Evolutionary conservation across 805 yeast species (phyloP), one percentile per base, ranked within the genome.

Genomic region (Lipomyces anomalus): DNA sequence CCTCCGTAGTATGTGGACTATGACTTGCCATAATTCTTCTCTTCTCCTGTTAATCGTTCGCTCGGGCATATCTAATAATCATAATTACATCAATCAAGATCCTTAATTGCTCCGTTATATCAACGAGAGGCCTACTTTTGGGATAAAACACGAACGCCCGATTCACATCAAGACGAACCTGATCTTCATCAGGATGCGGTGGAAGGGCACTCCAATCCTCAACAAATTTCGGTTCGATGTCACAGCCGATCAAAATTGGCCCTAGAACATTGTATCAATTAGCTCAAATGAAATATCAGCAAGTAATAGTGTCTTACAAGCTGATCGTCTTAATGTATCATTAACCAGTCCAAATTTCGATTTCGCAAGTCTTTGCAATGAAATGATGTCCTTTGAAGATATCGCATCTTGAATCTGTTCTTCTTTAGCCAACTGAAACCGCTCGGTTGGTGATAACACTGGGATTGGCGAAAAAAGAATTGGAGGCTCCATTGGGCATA

Each of bases 101-200:
- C n/a, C n/a, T n/a, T n/a, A n/a, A n/a, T n/a, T n/a, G 30, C 30
- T 26, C 30, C 11, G 30, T 26, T 26, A 26, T 72, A 47, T 1
- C 56, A 22, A 2, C 38, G 32, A 38, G 60, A 59, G 11, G 9
- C 29, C 6, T 24, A 43, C 50, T 57, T 1, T 49, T 42, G 1
- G 72, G 71, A 37, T 67, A 67, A 48, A 58, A 59, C 6, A 73
- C 74, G 59, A 81, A 82, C 11, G 94, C 77, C 42, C 98, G 67
- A 18, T 76, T 76, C 2, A 86, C 81, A 64, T 90, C 98, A 45
- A 87, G 72, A 40, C 68, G 63, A 1, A 88, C 87, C 63, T 90
- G 98, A 5, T 74, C 75, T 57, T 83, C 92, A 59, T 87, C 95
- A 41, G 66, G 66, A 59, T 84, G 95, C 2, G 69, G 67, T 1